A percentile compares a stretch with the other conserved stretches of the same genome.
phyloP scores from a whole-genome alignment of 441 rosid genomes.

The Isatis lusitanica region DNA sequence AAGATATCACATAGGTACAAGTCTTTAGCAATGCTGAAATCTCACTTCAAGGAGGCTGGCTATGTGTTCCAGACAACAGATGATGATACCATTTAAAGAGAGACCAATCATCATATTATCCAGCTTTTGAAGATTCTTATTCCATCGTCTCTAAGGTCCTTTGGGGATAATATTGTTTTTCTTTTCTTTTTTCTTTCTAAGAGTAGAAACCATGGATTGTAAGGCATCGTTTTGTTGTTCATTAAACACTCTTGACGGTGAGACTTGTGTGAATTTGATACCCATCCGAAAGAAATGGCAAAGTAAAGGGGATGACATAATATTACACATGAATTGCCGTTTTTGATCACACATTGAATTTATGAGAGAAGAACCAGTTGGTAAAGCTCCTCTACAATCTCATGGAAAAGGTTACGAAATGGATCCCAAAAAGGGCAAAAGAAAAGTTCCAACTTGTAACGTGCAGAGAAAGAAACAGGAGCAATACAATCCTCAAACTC shows the following conservation, averaged over 20 bases:
- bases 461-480: neutral
- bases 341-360: conserved; percentile 15
- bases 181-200: neutral
- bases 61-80: conserved; percentile 45
- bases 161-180: neutral
- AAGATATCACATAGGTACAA: conserved; percentile 85
- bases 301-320: neutral
- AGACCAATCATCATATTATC: conserved; percentile 9
- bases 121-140: conserved; percentile 3
- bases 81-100: conserved; percentile 34
- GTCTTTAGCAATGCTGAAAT: conserved; percentile 72
- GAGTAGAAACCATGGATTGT: neutral
- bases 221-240: neutral
- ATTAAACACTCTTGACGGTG: conserved; percentile 2
- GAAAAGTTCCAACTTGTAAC: neutral
- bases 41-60: conserved; percentile 74
- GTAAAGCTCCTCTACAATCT: neutral
- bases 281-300: neutral
- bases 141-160: conserved; percentile 2
- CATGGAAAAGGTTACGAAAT: neutral
- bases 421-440: neutral
- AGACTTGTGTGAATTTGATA: neutral
- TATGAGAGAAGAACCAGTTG: conserved; percentile 6
- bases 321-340: conserved; percentile 3
- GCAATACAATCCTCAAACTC: neutral